Evolutionary conservation across 2,329 filamentous ascomycete species (phyloP).

Genomic region (Bimuria novae-zelandiae): DNA sequence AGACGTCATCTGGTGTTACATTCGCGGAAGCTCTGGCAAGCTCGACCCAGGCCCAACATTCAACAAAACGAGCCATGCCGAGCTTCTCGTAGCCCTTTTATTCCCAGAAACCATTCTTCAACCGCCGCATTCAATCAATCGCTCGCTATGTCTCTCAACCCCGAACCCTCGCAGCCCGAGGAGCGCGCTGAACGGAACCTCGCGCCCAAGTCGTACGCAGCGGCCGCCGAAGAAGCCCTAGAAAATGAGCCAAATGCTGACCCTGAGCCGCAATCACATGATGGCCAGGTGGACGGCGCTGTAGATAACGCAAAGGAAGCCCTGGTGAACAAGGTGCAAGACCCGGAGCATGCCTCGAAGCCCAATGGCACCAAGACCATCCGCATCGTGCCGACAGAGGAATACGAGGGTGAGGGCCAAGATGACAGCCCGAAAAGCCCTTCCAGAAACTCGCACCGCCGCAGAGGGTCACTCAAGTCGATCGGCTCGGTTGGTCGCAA

Average conservation of each 20-base stretch:
- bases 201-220: conserved; percentile 51
- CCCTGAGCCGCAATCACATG: conserved; percentile 27
- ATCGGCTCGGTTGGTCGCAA: conserved; percentile 37
- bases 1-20: conserved; percentile 7
- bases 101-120: neutral
- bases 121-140: conserved; percentile 8
- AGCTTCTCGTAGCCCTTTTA: neutral
- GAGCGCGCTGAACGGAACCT: conserved; percentile 46
- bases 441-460: conserved; percentile 28
- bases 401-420: conserved; percentile 39
- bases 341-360: conserved; percentile 16
- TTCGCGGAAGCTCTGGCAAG: conserved; percentile 21
- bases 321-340: conserved; percentile 13
- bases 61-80: conserved; percentile 25
- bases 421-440: conserved; percentile 42
- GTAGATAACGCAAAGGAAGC: neutral
- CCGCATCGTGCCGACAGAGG: conserved; percentile 14
- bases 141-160: conserved; percentile 47
- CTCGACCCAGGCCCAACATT: conserved; percentile 24
- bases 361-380: conserved; percentile 19
- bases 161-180: conserved; percentile 48
- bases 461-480: conserved; percentile 37
- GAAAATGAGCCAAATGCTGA: conserved; percentile 8
- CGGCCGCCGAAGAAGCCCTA: conserved; percentile 45
- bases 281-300: conserved; percentile 18